These are phyloP conservation scores for Pseudomassariella vexata DNA, from an alignment of 2,329 filamentous ascomycete genomes.

Conservation along the genomic window DNA sequence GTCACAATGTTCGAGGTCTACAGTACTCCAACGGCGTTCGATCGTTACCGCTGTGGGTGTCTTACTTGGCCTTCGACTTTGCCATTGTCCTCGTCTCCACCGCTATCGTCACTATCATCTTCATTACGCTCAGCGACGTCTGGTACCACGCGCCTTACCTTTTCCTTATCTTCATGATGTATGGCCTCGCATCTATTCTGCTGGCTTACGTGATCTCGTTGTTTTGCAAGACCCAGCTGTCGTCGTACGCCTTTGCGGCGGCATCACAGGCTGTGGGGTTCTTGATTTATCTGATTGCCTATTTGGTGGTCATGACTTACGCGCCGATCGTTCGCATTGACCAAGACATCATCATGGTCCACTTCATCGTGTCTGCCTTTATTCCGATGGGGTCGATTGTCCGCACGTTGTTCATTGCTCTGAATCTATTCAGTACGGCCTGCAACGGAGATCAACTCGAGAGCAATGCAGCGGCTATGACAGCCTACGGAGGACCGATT, in stretches of 20 bases:
- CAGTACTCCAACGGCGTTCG: constrained; percentile 91
- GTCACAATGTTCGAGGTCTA: constrained; percentile 72
- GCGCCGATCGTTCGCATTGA: constrained; percentile 66
- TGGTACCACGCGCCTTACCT: constrained; percentile 80
- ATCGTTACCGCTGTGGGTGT: constrained; percentile 75
- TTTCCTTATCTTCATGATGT: constrained; percentile 75
- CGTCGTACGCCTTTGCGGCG: constrained; percentile 78
- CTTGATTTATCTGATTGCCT: constrained; percentile 65
- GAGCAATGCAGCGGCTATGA: constrained; percentile 63
- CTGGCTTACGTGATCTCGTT: constrained; percentile 78
- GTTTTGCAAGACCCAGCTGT: constrained; percentile 71
- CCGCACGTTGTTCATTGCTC: constrained; percentile 66
- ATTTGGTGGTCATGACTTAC: constrained; percentile 69
- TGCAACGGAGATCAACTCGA: constrained; percentile 62
- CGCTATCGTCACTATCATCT: constrained; percentile 62
- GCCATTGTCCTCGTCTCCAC: constrained; percentile 63
- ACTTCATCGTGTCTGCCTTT: constrained; percentile 69
- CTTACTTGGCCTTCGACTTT: constrained; percentile 79
- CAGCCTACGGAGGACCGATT: constrained; percentile 77
- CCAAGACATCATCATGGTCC: constrained; percentile 57
- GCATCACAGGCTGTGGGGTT: constrained; percentile 70
- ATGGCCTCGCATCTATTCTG: constrained; percentile 71
- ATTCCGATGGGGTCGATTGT: constrained; percentile 74
- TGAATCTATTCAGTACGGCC: constrained; percentile 79
- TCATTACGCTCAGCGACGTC: constrained; percentile 55